These are phyloP conservation scores for Wickerhamiella lipophila DNA, from an alignment of 805 yeast genomes.

Conservation along the genomic window DNA sequence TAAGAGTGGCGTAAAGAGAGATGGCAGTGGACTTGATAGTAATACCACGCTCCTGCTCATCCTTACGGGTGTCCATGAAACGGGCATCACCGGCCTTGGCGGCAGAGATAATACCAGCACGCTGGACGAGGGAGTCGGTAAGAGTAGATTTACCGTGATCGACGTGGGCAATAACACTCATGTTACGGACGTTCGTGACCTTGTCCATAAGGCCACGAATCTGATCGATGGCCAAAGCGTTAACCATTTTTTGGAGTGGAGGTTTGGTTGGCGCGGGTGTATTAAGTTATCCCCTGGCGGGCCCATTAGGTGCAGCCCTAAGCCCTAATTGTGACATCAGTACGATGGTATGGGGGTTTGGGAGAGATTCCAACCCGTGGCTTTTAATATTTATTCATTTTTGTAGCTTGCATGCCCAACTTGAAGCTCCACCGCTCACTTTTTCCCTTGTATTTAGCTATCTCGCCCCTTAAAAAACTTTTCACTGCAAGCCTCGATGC, in stretches of 20 bases:
- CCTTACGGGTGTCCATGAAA: conserved; percentile 99
- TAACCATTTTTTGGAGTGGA: conserved; percentile 21
- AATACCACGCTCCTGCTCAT: conserved; percentile 99
- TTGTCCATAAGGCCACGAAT: conserved; percentile 99
- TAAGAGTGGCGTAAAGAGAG: conserved; percentile 82
- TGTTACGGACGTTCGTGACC: conserved; percentile 99
- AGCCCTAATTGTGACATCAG: conserved; percentile 10
- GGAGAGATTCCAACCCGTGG: too few species aligned
- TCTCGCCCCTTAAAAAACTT: not conserved
- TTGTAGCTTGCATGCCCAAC: too few species aligned
- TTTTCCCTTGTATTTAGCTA: not conserved
- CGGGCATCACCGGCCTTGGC: conserved; percentile 99
- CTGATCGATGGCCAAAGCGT: conserved; percentile 40
- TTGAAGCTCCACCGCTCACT: too few species aligned
- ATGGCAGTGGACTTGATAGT: conserved; percentile 98
- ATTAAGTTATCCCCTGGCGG: not conserved
- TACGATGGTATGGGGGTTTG: not conserved
- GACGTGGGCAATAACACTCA: conserved; percentile 99
- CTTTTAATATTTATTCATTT: too few species aligned
- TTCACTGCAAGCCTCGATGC: not conserved
- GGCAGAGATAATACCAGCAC: conserved; percentile 99
- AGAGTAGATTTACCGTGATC: conserved; percentile 99
- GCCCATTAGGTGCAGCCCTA: conserved; percentile 11
- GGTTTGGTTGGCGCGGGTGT: not conserved
- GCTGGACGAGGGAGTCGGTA: conserved; percentile 98